These are phyloP conservation scores for Fermentozyma sake DNA, from an alignment of 1,139 yeast genomes.

Conservation along the genomic window DNA sequence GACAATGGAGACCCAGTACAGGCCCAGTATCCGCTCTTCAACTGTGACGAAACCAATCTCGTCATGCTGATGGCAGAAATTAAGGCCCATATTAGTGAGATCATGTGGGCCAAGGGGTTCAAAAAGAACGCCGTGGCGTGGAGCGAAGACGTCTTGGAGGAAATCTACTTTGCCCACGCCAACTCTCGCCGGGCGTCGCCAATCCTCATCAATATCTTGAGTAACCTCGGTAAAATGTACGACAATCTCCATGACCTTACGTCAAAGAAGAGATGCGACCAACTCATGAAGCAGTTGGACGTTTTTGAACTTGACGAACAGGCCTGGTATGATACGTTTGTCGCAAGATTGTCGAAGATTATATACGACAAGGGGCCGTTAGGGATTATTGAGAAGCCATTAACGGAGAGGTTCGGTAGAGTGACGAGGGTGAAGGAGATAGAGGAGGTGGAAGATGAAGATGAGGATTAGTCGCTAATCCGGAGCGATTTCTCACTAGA, in stretches of 20 bases:
- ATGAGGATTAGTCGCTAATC: slow-evolving; percentile 2
- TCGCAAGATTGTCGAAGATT: slow-evolving; percentile 35
- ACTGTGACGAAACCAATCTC: slow-evolving; percentile 31
- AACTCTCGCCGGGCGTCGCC: slow-evolving; percentile 26
- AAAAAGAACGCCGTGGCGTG: slow-evolving; percentile 55
- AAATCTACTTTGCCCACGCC: slow-evolving; percentile 29
- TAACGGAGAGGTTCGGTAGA: slow-evolving; percentile 38
- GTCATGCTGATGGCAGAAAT: slow-evolving; percentile 30
- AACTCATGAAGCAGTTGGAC: slow-evolving; percentile 18
- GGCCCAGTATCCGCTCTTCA: slow-evolving; percentile 32
- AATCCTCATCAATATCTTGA: slow-evolving; percentile 28
- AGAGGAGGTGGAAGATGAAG: slow-evolving; percentile 41
- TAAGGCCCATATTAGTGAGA: slow-evolving; percentile 60
- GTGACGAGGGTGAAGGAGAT: slow-evolving; percentile 30
- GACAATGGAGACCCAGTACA: slow-evolving; percentile 20
- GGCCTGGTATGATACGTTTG: slow-evolving; percentile 33
- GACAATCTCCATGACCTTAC: slow-evolving; percentile 18
- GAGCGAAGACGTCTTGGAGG: slow-evolving; percentile 53
- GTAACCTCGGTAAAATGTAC: slow-evolving; percentile 33
- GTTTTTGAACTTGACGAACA: slow-evolving; percentile 18
- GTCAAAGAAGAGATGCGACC: slow-evolving; percentile 26
- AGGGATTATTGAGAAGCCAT: slow-evolving; percentile 39
- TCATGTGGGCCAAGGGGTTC: slow-evolving; percentile 57
- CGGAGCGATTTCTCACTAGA: no score
- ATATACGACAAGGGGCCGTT: slow-evolving; percentile 41